Evolutionary conservation across 2,329 filamentous ascomycete genomes (phyloP).

Genomic region (Diaporthe citrichinensis): DNA sequence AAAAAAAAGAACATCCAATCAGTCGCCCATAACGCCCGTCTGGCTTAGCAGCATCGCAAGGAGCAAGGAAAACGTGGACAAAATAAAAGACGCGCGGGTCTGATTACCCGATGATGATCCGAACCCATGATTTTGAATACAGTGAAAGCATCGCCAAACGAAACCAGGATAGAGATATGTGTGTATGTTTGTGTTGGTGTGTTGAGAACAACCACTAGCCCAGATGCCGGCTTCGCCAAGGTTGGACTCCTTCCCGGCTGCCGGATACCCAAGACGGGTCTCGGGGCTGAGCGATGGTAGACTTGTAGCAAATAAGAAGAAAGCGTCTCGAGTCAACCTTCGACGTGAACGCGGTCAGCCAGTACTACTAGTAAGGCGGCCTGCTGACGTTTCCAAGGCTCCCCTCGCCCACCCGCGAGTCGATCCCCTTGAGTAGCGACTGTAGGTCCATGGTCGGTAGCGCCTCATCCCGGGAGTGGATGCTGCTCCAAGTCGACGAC

Average conservation of each 20-base stretch:
- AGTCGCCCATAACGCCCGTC: constrained; percentile 24
- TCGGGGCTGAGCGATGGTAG: neutral
- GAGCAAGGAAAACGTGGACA: constrained; percentile 14
- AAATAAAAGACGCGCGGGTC: constrained; percentile 12
- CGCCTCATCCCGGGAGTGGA: constrained; percentile 48
- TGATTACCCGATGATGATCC: constrained; percentile 16
- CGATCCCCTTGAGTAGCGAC: constrained; percentile 65
- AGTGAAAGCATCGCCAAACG: constrained; percentile 8
- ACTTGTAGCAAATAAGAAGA: neutral
- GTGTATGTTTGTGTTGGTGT: neutral
- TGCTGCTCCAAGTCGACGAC: constrained; percentile 52
- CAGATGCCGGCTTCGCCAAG: neutral
- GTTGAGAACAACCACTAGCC: neutral
- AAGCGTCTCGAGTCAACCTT: neutral
- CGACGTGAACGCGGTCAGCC: neutral
- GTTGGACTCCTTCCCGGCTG: neutral
- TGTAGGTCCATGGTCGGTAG: constrained; percentile 60
- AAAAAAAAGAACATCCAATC: neutral
- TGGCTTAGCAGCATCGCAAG: constrained; percentile 9
- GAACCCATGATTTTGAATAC: constrained; percentile 17
- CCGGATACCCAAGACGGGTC: neutral
- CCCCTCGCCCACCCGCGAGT: constrained; percentile 62
- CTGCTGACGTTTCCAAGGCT: constrained; percentile 61
- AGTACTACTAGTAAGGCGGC: constrained; percentile 61
- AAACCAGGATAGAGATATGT: constrained; percentile 2